A percentile compares a stretch with the other conserved stretches of the same genome.
Evolutionary conservation across 2,329 filamentous ascomycete genomes (phyloP).

Genomic region (Diplodia sapinea): DNA sequence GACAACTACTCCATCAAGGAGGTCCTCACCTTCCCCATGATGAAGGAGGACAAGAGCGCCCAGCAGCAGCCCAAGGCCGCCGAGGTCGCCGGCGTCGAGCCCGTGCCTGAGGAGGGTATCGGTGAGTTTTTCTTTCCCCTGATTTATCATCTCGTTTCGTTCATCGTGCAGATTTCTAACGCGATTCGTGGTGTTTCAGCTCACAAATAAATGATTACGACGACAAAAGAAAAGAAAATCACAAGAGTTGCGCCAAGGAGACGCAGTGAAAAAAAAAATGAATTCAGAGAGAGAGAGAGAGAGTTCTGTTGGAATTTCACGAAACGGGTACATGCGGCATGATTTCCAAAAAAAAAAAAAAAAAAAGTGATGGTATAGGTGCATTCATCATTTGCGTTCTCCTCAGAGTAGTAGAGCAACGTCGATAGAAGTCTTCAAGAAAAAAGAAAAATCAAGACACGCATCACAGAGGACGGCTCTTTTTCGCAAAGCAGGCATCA

Average conservation of each 20-base stretch:
- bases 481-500: not conserved
- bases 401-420: constrained; percentile 11
- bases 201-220: constrained; percentile 29
- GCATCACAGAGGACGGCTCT: not conserved
- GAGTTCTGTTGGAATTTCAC: not conserved
- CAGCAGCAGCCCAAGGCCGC: constrained; percentile 57
- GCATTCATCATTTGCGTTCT: not conserved
- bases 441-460: constrained; percentile 8
- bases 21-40: constrained; percentile 94
- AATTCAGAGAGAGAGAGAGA: no score
- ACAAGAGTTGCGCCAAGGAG: not conserved
- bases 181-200: not conserved
- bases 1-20: constrained; percentile 97
- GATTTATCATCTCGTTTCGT: not conserved
- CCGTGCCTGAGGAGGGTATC: constrained; percentile 66
- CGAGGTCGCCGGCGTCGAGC: constrained; percentile 66
- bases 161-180: not conserved
- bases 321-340: constrained; percentile 18
- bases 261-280: not conserved
- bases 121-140: constrained; percentile 36
- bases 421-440: constrained; percentile 7
- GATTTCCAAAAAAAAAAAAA: no score
- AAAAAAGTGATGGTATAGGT: not conserved
- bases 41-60: constrained; percentile 78
- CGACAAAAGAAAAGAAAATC: not conserved